phyloP scores from a whole-genome alignment of 805 yeast genomes.

The Lachancea kluyveri region DNA sequence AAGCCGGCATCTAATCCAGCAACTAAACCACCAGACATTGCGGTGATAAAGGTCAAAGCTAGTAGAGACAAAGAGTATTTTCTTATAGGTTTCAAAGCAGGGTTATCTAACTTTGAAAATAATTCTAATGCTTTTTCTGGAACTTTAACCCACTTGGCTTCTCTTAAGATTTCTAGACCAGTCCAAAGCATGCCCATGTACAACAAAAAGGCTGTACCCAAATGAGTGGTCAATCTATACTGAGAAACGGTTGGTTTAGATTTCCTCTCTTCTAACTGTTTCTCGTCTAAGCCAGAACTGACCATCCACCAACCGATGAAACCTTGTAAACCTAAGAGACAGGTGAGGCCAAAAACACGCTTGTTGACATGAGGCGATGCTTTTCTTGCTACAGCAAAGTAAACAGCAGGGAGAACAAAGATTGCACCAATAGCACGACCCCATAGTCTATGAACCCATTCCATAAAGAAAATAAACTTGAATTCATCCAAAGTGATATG shows the following conservation, averaged over 20 bases:
- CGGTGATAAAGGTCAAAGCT: constrained; percentile 74
- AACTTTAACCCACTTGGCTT: constrained; percentile 58
- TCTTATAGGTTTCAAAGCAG: constrained; percentile 54
- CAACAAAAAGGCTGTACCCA: constrained; percentile 85
- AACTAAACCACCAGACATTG: constrained; percentile 96
- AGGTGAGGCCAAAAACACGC: constrained; percentile 66
- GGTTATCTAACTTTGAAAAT: constrained; percentile 55
- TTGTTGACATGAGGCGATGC: constrained; percentile 63
- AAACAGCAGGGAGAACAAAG: constrained; percentile 78
- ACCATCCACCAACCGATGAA: constrained; percentile 99
- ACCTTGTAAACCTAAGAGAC: constrained; percentile 86
- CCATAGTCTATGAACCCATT: constrained; percentile 92
- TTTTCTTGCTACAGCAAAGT: constrained; percentile 61
- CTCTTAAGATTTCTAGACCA: constrained; percentile 77
- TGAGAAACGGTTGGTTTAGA: constrained; percentile 98
- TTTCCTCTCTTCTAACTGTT: constrained; percentile 67
- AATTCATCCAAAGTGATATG: constrained; percentile 81
- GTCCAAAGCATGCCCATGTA: constrained; percentile 89
- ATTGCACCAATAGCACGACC: constrained; percentile 87
- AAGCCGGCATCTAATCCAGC: constrained; percentile 98
- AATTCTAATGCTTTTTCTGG: constrained; percentile 52
- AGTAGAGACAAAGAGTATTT: constrained; percentile 49
- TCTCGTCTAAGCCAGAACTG: constrained; percentile 82
- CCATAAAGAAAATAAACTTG: constrained; percentile 93
- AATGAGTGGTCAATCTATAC: constrained; percentile 87